Evolutionary conservation across 1,284 basidiomycete species (phyloP).

Genomic region (Sanghuangporus baumii): DNA sequence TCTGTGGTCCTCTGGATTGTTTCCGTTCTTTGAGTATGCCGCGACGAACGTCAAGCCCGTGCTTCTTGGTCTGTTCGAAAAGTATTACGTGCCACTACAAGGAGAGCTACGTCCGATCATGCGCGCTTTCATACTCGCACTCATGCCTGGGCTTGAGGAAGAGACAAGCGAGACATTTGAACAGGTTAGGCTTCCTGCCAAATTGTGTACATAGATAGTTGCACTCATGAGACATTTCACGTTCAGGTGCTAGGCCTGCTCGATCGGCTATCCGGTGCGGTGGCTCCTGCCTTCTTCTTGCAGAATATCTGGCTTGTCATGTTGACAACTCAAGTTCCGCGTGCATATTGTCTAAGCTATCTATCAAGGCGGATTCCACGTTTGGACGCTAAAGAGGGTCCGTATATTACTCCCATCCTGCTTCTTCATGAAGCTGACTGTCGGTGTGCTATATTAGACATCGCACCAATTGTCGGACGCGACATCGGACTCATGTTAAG

Average conservation of each 20-base stretch:
- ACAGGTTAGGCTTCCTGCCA: constrained; percentile 45
- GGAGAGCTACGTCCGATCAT: constrained; percentile 80
- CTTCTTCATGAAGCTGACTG: neutral
- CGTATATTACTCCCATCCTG: constrained; percentile 10
- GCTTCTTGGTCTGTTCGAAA: constrained; percentile 83
- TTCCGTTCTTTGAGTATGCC: constrained; percentile 98
- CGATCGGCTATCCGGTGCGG: constrained; percentile 76
- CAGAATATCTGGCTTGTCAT: constrained; percentile 94
- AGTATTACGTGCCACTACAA: constrained; percentile 86
- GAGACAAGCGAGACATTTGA: constrained; percentile 97
- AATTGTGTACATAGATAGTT: neutral
- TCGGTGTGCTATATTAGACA: constrained; percentile 40
- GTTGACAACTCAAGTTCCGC: constrained; percentile 82
- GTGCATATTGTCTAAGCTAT: constrained; percentile 86
- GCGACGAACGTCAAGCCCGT: constrained; percentile 90
- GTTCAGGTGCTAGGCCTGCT: constrained; percentile 75
- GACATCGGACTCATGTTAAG: constrained; percentile 92
- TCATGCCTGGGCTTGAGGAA: constrained; percentile 93
- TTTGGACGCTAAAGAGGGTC: constrained; percentile 65
- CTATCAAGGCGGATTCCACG: constrained; percentile 75
- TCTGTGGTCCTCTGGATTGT: constrained; percentile 93
- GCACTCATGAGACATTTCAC: neutral
- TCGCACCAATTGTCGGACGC: constrained; percentile 68
- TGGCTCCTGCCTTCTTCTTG: constrained; percentile 86
- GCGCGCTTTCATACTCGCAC: constrained; percentile 89